These are phyloP conservation scores for Hypoxylon lenormandii DNA, from an alignment of 495 filamentous ascomycete species.

Conservation along the genomic window DNA sequence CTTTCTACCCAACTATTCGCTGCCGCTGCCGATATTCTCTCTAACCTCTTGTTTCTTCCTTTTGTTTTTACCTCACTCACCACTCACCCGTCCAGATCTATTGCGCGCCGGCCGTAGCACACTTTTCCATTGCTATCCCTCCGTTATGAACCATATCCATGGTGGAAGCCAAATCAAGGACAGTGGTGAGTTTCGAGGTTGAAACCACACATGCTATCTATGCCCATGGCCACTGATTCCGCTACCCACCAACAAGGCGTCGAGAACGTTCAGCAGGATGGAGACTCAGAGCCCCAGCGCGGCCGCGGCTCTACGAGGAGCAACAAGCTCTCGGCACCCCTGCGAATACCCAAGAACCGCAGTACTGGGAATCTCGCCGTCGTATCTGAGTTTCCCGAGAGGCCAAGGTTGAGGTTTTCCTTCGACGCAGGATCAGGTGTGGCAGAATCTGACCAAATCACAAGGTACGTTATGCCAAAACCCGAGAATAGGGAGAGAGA, in stretches of 20 bases:
- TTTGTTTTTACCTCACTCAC: slow-evolving; percentile 22
- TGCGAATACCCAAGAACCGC: slow-evolving; percentile 71
- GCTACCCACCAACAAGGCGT: slow-evolving; percentile 55
- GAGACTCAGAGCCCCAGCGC: slow-evolving; percentile 51
- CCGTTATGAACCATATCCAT: slow-evolving; percentile 65
- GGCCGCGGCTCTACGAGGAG: slow-evolving; percentile 47
- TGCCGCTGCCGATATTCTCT: slow-evolving; percentile 8
- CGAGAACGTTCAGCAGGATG: slow-evolving; percentile 55
- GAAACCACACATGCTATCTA: slow-evolving; percentile 37
- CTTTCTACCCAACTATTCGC: slow-evolving; percentile 6
- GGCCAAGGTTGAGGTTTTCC: slow-evolving; percentile 65
- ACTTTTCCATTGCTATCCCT: slow-evolving; percentile 37
- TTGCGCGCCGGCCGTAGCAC: slow-evolving; percentile 42
- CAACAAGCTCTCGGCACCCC: slow-evolving; percentile 51
- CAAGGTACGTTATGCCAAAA: slow-evolving; percentile 61
- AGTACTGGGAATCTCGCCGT: slow-evolving; percentile 72
- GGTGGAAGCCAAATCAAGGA: slow-evolving; percentile 59
- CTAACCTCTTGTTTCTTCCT: slow-evolving; percentile 13
- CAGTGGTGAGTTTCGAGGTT: slow-evolving; percentile 57
- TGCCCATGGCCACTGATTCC: slow-evolving; percentile 41
- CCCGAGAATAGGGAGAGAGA: slow-evolving; percentile 23
- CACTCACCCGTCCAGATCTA: slow-evolving; percentile 11
- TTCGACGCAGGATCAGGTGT: slow-evolving; percentile 65
- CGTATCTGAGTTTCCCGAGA: slow-evolving; percentile 55
- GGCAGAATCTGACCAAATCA: slow-evolving; percentile 64